Evolutionary conservation across 73 alveolate species (phyloP).

Genomic region (Paraurostyla sp.): DNA sequence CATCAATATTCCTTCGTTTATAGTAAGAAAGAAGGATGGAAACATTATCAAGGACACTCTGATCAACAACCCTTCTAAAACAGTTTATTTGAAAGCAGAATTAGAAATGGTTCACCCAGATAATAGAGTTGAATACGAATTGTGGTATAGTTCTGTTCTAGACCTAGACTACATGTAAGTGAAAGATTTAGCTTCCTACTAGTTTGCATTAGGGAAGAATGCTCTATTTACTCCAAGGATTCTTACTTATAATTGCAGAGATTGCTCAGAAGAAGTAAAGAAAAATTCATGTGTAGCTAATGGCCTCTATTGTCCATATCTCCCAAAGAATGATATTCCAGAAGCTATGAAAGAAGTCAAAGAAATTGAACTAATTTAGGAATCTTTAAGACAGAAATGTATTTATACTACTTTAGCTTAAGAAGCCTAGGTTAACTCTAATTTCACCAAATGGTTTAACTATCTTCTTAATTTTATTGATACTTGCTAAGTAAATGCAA

Average conservation of each 20-base stretch:
- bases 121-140: slow-evolving; percentile 71
- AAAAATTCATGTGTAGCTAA: neutral
- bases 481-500: neutral
- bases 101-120: slow-evolving; percentile 67
- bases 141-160: slow-evolving; percentile 71
- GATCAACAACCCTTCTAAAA: slow-evolving; percentile 52
- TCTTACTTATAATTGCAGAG: slow-evolving; percentile 34
- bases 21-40: slow-evolving; percentile 76
- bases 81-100: slow-evolving; percentile 41
- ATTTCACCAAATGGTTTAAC: slow-evolving; percentile 51
- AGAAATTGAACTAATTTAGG: neutral
- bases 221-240: slow-evolving; percentile 51
- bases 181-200: slow-evolving; percentile 9
- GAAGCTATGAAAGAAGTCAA: neutral
- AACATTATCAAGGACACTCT: slow-evolving; percentile 69
- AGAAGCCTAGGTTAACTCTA: neutral
- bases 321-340: neutral
- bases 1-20: slow-evolving; percentile 78
- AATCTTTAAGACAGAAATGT: slow-evolving; percentile 50
- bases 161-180: slow-evolving; percentile 29
- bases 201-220: neutral
- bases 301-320: slow-evolving; percentile 51
- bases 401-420: neutral
- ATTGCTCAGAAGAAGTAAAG: neutral
- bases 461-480: slow-evolving; percentile 40